Base-by-base conservation (phyloP, 2,329 filamentous ascomycete genomes). In the Onygenales sp. region DNA sequence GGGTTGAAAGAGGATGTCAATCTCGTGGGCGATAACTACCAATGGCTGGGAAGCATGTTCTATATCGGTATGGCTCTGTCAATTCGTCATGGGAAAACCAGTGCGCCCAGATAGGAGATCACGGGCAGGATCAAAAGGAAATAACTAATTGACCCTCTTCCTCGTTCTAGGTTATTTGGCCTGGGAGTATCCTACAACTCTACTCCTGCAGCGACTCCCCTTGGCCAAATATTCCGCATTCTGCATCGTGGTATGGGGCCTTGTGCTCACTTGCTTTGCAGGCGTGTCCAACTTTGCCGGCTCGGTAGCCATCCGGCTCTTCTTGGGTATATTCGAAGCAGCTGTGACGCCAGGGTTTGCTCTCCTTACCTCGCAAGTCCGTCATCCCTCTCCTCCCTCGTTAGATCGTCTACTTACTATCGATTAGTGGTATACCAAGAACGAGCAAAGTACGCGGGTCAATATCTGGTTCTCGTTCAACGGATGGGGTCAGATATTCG, bases 391-490 rank as follows among this genome's bases (percentile, higher is more conserved):
- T 11, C 14, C 14, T 14, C 42, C 14, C 9, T 21, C 31, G 13
- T 27, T 8, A 13, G 8, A 14, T 43, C 8, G 8, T 7, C 42
- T 17, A 27, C 13, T 13, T 8, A 17, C 33, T 32, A 3, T 35
- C 7, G n/a, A 13, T 7, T 38, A 86, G 68, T 88, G 84, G 84
- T 89, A 87, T 60, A 87, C 85, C 1, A 83, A 83, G 64, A 74
- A 75, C 52, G 85, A 88, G 64, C 84, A 87, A 69, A 82, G 80
- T 1, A 71, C 75, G 0, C 72, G 85, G 7, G 80, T 79, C 1
- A 79, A 78, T 3, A 78, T 86, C 53, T 88, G 85, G 85, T 87
- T 86, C 68, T 78, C 73, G 49, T 86, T 84, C 71, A 85, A 84
- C 57, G 82, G 82, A 2, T 78, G 78, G 51, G 82, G 78, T 0